Evolutionary conservation across 2,329 filamentous ascomycete species (phyloP).

Genomic region (Aspergillus pseudoviridinutans): DNA sequence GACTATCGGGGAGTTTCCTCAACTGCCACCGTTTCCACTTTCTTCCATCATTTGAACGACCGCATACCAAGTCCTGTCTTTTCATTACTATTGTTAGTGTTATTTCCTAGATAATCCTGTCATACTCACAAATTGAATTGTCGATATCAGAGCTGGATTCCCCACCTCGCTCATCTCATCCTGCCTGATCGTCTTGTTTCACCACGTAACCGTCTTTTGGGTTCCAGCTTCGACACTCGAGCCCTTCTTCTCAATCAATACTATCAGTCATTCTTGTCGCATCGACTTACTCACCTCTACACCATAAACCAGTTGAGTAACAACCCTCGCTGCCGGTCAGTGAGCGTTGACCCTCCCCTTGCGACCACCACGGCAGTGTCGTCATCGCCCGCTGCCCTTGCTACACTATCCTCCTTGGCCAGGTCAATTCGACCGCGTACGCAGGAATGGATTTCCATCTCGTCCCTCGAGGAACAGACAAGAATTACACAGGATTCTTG

Average conservation of each 20-base stretch:
- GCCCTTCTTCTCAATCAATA: not conserved
- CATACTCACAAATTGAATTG: not conserved
- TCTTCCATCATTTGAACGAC: not conserved
- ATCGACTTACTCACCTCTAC: not conserved
- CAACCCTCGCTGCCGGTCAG: not conserved
- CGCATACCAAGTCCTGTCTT: not conserved
- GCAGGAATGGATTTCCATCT: conserved; percentile 41
- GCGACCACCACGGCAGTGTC: not conserved
- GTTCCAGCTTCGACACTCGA: not conserved
- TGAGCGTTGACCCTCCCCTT: not conserved
- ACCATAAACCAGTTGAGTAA: not conserved
- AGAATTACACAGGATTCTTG: conserved; percentile 46
- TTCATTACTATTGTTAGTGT: not conserved
- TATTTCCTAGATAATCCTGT: not conserved
- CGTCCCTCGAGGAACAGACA: conserved; percentile 39
- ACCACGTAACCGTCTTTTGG: not conserved
- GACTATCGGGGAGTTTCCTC: no score
- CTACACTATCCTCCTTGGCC: no score
- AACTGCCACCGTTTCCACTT: not conserved
- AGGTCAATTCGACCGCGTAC: not conserved
- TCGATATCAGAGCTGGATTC: not conserved
- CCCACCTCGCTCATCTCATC: not conserved
- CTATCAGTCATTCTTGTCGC: not conserved
- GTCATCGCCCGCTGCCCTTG: not conserved
- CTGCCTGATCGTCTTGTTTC: not conserved